Percentiles rank a stretch among this genome's conserved stretches.
phyloP scores from a whole-genome alignment of 1,284 basidiomycete species.

The Veloboletus limbatus region DNA sequence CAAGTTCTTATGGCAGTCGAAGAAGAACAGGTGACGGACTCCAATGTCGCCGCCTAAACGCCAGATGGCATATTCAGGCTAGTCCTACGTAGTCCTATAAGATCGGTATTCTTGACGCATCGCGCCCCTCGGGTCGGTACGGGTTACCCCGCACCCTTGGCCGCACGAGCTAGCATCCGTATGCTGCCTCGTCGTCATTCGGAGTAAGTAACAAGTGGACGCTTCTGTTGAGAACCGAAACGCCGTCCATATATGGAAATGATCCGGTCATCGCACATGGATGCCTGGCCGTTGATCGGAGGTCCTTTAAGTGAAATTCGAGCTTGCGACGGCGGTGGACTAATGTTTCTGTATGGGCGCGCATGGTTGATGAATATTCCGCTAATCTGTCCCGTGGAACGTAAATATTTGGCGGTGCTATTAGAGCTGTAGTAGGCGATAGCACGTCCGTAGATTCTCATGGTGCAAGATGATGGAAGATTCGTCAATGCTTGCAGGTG shows the following conservation, averaged over 20 bases:
- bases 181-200: no score
- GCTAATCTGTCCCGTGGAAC: not conserved
- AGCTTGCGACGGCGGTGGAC: not conserved
- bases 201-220: not conserved
- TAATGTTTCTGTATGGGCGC: not conserved
- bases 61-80: no score
- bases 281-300: not conserved
- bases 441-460: no score
- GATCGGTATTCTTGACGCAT: not conserved
- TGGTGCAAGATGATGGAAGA: no score
- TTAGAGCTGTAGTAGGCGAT: no score
- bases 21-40: not conserved
- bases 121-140: not conserved
- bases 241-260: not conserved
- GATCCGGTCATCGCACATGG: not conserved
- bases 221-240: not conserved
- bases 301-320: not conserved
- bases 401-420: not conserved
- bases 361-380: not conserved
- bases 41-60: not conserved
- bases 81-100: no score
- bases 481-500: no score
- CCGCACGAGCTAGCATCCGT: no score
- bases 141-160: not conserved
- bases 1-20: not conserved